Evolutionary conservation across 768 basidiomycete genomes (phyloP), one percentile per base, ranked within the genome.

Genomic region (Pisolithus microcarpus): DNA sequence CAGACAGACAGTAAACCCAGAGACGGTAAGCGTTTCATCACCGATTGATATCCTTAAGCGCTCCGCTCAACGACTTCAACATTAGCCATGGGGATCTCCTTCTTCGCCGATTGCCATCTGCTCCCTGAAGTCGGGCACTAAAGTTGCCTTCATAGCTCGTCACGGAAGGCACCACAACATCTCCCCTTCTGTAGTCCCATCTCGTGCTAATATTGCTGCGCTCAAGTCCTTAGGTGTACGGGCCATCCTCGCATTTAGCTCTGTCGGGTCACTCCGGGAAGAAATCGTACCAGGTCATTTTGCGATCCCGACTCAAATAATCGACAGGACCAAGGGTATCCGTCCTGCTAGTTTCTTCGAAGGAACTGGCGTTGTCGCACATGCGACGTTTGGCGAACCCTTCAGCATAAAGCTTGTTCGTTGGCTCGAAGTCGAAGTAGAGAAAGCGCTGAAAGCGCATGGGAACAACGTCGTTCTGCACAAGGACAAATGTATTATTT

Each of bases 241-340:
- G 56, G 89, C 83, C 45, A 81, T 98, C 64, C 74, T 98, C 57
- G 92, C 93, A 7, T 98, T 98, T 77, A 89, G 87, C 36, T 94
- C 95, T 16, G 95, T 98, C 42, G 95, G 95, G 24, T 93, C 90
- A 8, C 78, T 99, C 10, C 80, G 91, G 39, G 95, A 99, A 65
- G 92, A 96, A 61, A 90, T 97, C 67, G 66, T 81, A 30, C 93
- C 93, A 0, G 93, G 95, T 23, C 82, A 91, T 53, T 92, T 97
- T 67, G 75, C 80, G 48, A 79, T 98, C 39, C 93, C 94, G 2
- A 75, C 78, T 31, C 94, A 97, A 69, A 87, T 97, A 72, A 97
- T 98, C 67, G 95, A 98, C 67, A 80, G 95, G 48, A 97, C 94
- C 23, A 97, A 97, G 70, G 91, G 93, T 10, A 73, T 95, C 38